Percentiles rank a stretch among this genome's conserved stretches.
These are phyloP conservation scores for Orbilia brochopaga DNA, from an alignment of 2,329 filamentous ascomycete genomes.

Conservation along the genomic window DNA sequence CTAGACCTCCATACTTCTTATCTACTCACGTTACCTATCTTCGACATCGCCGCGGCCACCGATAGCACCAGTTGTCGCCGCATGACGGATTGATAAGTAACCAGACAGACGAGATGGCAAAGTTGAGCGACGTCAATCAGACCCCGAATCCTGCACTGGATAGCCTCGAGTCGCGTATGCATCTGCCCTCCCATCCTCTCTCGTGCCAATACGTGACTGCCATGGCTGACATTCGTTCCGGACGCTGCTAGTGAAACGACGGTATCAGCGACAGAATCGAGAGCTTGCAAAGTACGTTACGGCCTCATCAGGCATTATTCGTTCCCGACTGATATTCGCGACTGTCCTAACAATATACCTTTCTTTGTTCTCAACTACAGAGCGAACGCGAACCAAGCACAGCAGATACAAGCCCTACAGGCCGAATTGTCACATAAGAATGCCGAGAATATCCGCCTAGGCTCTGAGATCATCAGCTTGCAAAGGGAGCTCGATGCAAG, in stretches of 20 bases:
- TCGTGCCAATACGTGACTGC: not conserved
- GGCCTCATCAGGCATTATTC: not conserved
- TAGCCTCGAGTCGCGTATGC: constrained; percentile 35
- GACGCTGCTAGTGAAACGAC: constrained; percentile 70
- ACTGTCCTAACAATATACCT: not conserved
- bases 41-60: not conserved
- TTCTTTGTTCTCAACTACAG: constrained; percentile 57
- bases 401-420: constrained; percentile 77
- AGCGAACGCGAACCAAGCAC: constrained; percentile 76
- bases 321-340: not conserved
- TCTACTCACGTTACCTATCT: too few relatives aligned
- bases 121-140: constrained; percentile 41
- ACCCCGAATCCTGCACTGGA: constrained; percentile 22
- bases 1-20: too few relatives aligned
- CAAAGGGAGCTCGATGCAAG: constrained; percentile 69
- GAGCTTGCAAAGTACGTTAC: constrained; percentile 60
- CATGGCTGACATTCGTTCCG: not conserved
- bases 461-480: constrained; percentile 72
- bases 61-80: not conserved
- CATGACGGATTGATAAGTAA: constrained; percentile 12
- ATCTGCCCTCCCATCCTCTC: not conserved
- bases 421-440: constrained; percentile 75
- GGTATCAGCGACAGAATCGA: constrained; percentile 81
- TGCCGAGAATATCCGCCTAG: constrained; percentile 77
- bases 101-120: constrained; percentile 30